These are phyloP conservation scores for Pseudonitzschia pungens DNA, from an alignment of 108 stramenopile genomes.

Conservation along the genomic window DNA sequence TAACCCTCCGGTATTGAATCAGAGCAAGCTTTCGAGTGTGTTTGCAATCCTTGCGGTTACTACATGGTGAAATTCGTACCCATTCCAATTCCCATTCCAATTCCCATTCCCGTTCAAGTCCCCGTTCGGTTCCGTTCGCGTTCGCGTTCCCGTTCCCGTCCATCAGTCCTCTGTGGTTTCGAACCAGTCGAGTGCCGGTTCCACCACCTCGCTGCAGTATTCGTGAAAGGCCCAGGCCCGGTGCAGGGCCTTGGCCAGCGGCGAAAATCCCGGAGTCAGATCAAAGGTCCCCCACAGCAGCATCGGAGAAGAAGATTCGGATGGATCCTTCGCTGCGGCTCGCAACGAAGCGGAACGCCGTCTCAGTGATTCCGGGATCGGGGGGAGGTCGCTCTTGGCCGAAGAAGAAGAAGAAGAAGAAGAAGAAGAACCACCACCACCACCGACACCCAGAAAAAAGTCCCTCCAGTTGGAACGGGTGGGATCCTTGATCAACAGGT, in stretches of 20 bases:
- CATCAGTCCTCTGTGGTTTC: constrained; percentile 11
- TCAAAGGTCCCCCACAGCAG: constrained; percentile 37
- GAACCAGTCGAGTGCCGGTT: constrained; percentile 40
- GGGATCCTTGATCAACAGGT: constrained; percentile 35
- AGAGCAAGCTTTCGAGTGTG: too few species aligned
- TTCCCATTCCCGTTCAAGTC: too few species aligned
- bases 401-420: too few species aligned
- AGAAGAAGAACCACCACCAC: too few species aligned
- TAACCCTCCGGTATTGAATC: too few species aligned
- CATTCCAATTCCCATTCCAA: too few species aligned
- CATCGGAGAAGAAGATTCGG: background rate
- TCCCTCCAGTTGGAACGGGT: constrained; percentile 49
- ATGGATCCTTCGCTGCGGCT: background rate
- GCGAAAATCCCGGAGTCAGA: constrained; percentile 43
- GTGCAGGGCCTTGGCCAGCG: constrained; percentile 56
- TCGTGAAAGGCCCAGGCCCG: constrained; percentile 60
- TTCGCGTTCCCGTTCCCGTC: too few species aligned
- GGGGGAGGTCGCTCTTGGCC: background rate
- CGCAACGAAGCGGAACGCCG: background rate
- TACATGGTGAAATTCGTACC: too few species aligned
- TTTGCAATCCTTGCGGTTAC: too few species aligned
- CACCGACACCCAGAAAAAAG: background rate
- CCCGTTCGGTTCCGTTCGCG: too few species aligned
- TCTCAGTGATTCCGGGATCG: background rate
- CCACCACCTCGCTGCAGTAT: constrained; percentile 48